Percentiles rank a stretch among this genome's conserved stretches.
Evolutionary conservation across 768 basidiomycete species (phyloP).

Genomic region (Krasilnikovozyma curviuscula): DNA sequence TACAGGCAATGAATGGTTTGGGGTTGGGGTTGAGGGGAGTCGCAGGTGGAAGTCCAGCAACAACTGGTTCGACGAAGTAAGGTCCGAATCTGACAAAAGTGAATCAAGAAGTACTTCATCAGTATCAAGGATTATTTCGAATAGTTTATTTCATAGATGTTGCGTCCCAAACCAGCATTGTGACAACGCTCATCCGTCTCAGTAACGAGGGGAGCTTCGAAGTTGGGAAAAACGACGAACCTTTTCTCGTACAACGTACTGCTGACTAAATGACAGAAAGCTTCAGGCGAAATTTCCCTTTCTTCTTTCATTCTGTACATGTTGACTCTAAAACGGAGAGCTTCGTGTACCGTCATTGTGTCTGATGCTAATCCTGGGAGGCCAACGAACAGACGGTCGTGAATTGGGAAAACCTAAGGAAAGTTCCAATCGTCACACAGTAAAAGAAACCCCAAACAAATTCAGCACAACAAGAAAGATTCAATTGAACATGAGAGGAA

Average conservation of each 20-base stretch:
- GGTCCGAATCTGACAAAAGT: slow-evolving; percentile 51
- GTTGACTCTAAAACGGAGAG: slow-evolving; percentile 82
- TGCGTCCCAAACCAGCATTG: no score
- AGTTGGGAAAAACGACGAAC: slow-evolving; percentile 16
- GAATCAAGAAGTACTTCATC: no score
- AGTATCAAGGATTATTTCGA: no score
- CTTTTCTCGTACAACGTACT: slow-evolving; percentile 88
- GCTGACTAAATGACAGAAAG: slow-evolving; percentile 85
- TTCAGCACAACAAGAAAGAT: background rate
- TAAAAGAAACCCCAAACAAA: background rate
- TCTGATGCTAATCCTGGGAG: slow-evolving; percentile 85
- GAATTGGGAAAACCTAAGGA: slow-evolving; percentile 71
- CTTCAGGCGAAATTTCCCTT: slow-evolving; percentile 84
- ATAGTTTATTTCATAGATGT: no score
- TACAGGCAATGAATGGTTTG: slow-evolving; percentile 85
- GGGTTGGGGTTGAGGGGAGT: slow-evolving; percentile 34
- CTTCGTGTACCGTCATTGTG: slow-evolving; percentile 80
- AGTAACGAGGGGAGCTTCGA: background rate
- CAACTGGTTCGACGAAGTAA: slow-evolving; percentile 89
- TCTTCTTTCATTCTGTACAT: slow-evolving; percentile 99
- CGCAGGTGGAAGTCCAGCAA: slow-evolving; percentile 51
- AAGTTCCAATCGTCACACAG: background rate
- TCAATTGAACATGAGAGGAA: slow-evolving; percentile 3
- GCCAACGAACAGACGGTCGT: slow-evolving; percentile 78
- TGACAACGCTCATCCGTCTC: no score